A percentile compares a stretch with the other conserved stretches of the same genome.
Evolutionary conservation across 2,329 filamentous ascomycete genomes (phyloP).

Genomic region (Talaromyces marneffei): DNA sequence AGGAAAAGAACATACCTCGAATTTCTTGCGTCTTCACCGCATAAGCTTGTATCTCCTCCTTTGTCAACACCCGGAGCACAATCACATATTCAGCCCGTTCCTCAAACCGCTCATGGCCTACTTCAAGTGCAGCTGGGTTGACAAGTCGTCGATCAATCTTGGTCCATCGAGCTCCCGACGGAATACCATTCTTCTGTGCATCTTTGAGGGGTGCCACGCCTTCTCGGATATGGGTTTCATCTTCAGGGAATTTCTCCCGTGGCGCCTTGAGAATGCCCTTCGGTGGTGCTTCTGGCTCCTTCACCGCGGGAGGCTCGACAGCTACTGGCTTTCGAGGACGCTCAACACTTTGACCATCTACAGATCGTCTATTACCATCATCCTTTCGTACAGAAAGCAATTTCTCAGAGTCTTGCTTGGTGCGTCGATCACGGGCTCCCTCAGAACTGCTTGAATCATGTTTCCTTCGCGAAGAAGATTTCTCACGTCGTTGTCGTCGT

Average conservation of each 20-base stretch:
- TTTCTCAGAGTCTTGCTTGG: slow-evolving; percentile 12
- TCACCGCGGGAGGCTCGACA: slow-evolving; percentile 24
- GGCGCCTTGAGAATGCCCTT: slow-evolving; percentile 84
- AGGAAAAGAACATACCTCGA: slow-evolving; percentile 55
- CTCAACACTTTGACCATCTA: slow-evolving; percentile 18
- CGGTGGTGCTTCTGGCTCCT: slow-evolving; percentile 59
- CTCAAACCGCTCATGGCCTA: slow-evolving; percentile 86
- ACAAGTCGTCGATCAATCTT: slow-evolving; percentile 85
- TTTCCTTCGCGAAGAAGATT: slow-evolving; percentile 19
- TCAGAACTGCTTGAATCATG: slow-evolving; percentile 24
- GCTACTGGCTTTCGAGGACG: slow-evolving; percentile 24
- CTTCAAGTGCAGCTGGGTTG: slow-evolving; percentile 78
- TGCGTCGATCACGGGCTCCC: slow-evolving; percentile 19
- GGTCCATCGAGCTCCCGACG: slow-evolving; percentile 79
- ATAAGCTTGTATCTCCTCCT: slow-evolving; percentile 84
- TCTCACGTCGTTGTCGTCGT: slow-evolving; percentile 26
- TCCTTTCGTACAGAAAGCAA: slow-evolving; percentile 15
- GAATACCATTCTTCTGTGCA: slow-evolving; percentile 65
- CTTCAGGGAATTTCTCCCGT: slow-evolving; percentile 77
- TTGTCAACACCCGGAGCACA: slow-evolving; percentile 77
- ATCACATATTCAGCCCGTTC: slow-evolving; percentile 92
- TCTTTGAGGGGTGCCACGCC: slow-evolving; percentile 93
- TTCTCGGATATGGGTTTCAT: slow-evolving; percentile 74
- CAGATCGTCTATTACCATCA: slow-evolving; percentile 16
- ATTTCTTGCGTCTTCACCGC: slow-evolving; percentile 75